Evolutionary conservation across 2,329 filamentous ascomycete species (phyloP).

Genomic region (Orbilia oligospora): DNA sequence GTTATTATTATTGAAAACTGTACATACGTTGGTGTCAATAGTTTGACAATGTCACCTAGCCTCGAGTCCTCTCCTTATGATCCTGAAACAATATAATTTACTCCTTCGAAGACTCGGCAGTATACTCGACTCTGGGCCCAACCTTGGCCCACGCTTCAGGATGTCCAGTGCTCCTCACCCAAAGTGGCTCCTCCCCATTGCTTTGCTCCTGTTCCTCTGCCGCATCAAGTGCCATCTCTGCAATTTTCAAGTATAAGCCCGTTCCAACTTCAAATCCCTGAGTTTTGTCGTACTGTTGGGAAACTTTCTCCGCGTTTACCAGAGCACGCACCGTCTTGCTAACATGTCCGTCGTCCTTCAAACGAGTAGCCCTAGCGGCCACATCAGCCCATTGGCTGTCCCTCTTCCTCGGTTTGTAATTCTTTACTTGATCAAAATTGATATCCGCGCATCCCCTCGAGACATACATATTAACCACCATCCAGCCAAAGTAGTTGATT

Average conservation of each 20-base stretch:
- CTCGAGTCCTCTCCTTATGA: neutral
- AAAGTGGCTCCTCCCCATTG: slow-evolving; percentile 68
- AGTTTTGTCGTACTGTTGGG: slow-evolving; percentile 69
- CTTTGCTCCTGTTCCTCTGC: slow-evolving; percentile 62
- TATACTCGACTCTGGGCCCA: slow-evolving; percentile 59
- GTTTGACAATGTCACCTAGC: no score
- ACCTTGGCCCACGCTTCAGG: slow-evolving; percentile 75
- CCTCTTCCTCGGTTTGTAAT: slow-evolving; percentile 72
- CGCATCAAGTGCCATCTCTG: slow-evolving; percentile 74
- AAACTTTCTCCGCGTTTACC: slow-evolving; percentile 74
- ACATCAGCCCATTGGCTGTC: slow-evolving; percentile 68
- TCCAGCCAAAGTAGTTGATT: slow-evolving; percentile 84
- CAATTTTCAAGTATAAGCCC: slow-evolving; percentile 74
- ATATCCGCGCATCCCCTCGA: slow-evolving; percentile 77
- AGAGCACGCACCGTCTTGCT: slow-evolving; percentile 82
- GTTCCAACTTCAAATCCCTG: slow-evolving; percentile 72
- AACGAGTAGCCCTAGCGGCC: slow-evolving; percentile 69
- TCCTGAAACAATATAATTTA: neutral
- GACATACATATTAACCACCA: slow-evolving; percentile 81
- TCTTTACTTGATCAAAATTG: slow-evolving; percentile 72
- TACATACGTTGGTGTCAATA: no score
- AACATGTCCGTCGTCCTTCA: slow-evolving; percentile 84
- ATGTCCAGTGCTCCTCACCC: slow-evolving; percentile 76
- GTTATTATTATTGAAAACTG: neutral
- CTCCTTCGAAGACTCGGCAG: neutral